Percentiles rank a stretch among this genome's conserved stretches.
Conservation (phyloP, 2,329 filamentous ascomycete species). For the Bisporella sp. region DNA sequence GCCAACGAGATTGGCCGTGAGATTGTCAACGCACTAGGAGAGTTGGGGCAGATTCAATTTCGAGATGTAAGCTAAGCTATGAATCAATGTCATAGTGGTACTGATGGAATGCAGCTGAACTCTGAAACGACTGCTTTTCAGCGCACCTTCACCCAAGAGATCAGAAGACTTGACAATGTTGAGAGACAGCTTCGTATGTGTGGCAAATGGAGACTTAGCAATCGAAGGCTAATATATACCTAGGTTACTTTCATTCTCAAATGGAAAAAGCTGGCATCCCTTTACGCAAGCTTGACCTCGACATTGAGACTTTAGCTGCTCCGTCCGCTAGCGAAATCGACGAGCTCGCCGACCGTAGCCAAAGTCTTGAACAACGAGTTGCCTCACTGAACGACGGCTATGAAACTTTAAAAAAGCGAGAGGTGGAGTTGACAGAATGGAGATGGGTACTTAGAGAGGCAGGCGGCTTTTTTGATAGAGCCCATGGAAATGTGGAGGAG, state of each 20-base stretch:
- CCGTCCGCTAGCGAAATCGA: constrained; percentile 94
- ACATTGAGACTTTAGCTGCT: constrained; percentile 76
- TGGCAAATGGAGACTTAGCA: not conserved
- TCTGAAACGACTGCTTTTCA: constrained; percentile 91
- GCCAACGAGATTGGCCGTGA: constrained; percentile 98
- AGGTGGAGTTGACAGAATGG: constrained; percentile 96
- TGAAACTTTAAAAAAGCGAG: constrained; percentile 94
- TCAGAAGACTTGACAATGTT: constrained; percentile 93
- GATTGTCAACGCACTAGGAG: constrained; percentile 91
- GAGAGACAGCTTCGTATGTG: constrained; percentile 89
- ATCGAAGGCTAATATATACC: constrained; percentile 7
- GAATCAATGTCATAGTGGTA: not conserved
- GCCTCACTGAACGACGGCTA: constrained; percentile 95
- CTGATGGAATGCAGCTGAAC: constrained; percentile 62
- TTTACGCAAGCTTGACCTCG: constrained; percentile 86
- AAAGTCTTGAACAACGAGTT: constrained; percentile 86
- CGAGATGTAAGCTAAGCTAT: constrained; percentile 62
- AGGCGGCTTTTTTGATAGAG: constrained; percentile 93
- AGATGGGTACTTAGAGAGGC: constrained; percentile 96
- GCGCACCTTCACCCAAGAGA: constrained; percentile 94
- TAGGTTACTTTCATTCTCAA: constrained; percentile 89
- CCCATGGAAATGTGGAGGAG: constrained; percentile 93
- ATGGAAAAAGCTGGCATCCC: constrained; percentile 89
- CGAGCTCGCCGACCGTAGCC: constrained; percentile 85
- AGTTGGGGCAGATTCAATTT: constrained; percentile 95